These are phyloP conservation scores for Acacia acuminata DNA, from an alignment of 306 rosid genomes.

Conservation along the genomic window DNA sequence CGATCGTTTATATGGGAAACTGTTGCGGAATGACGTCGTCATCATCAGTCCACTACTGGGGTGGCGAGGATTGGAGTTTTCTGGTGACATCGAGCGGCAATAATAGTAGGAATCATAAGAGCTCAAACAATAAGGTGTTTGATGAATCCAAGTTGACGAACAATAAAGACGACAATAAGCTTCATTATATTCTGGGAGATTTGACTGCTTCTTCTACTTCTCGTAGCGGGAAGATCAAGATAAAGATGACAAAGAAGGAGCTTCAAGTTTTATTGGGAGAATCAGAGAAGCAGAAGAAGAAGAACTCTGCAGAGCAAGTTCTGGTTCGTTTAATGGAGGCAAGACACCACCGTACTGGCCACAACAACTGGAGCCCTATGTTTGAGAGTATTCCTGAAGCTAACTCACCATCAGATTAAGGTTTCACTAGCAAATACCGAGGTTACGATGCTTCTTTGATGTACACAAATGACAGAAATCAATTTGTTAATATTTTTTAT, in stretches of 20 bases:
- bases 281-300: conserved; percentile 2
- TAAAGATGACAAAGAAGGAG: conserved; percentile 61
- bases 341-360: neutral
- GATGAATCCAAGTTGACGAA: neutral
- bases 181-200: neutral
- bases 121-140: neutral
- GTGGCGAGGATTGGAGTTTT: conserved; percentile 50
- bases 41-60: conserved; percentile 39
- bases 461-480: neutral
- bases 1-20: conserved; percentile 47
- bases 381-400: conserved; percentile 1
- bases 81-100: neutral
- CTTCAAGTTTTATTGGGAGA: conserved; percentile 43
- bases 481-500: neutral
- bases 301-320: conserved; percentile 41
- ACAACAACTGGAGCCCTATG: neutral
- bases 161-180: conserved; percentile 30
- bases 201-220: neutral
- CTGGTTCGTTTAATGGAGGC: neutral
- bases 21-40: conserved; percentile 28
- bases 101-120: neutral
- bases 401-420: neutral
- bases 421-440: neutral
- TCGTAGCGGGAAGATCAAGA: conserved; percentile 41
- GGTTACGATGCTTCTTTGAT: neutral